Evolutionary conservation across 2,329 filamentous ascomycete genomes (phyloP).

Genomic region (Catunica adiposa): DNA sequence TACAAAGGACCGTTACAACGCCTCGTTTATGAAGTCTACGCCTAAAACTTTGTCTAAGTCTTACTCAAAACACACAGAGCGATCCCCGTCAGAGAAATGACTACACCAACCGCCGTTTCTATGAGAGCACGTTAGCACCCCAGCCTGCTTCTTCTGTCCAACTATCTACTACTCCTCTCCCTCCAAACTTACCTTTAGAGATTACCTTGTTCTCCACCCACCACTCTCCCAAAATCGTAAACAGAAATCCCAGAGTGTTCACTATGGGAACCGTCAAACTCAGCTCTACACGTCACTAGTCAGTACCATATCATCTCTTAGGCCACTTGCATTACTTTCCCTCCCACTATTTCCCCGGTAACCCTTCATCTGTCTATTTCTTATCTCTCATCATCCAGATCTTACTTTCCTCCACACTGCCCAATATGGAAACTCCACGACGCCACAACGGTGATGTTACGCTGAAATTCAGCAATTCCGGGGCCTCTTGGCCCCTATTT

Average conservation of each 20-base stretch:
- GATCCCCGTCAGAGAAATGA: conserved; percentile 62
- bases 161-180: not conserved
- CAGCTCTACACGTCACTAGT: conserved; percentile 41
- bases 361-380: no score
- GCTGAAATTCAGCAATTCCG: no score
- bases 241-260: conserved; percentile 88
- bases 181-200: conserved; percentile 44
- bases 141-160: no score
- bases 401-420: no score
- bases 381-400: no score
- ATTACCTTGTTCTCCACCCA: conserved; percentile 87
- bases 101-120: conserved; percentile 78
- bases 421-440: no score
- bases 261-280: conserved; percentile 89
- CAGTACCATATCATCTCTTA: no score
- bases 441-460: no score
- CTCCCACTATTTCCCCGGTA: no score
- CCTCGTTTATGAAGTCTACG: not conserved
- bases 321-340: no score
- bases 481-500: no score
- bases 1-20: no score
- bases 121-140: conserved; percentile 9
- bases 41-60: conserved; percentile 17
- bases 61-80: conserved; percentile 66
- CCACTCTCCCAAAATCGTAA: conserved; percentile 90